Conservation (phyloP, 345 rosid species). For the Gynandropsis gynandra region DNA sequence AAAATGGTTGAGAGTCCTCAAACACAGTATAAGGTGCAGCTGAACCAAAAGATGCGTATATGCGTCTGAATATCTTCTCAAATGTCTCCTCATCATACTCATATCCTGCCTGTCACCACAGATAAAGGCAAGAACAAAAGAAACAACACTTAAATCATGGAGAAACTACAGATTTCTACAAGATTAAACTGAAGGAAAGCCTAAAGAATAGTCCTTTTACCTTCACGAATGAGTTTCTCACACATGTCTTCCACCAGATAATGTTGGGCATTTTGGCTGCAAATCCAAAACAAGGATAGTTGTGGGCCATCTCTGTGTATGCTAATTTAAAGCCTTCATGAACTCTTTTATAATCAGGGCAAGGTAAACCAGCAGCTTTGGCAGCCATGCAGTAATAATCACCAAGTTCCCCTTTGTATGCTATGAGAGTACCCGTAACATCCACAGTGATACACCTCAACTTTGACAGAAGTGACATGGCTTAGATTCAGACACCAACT, state of each 20-base stretch:
- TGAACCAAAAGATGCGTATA: slow-evolving; percentile 90
- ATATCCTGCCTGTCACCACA: slow-evolving; percentile 71
- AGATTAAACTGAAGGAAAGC: background rate
- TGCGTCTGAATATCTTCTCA: slow-evolving; percentile 75
- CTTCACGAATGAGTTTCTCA: slow-evolving; percentile 71
- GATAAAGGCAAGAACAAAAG: slow-evolving; percentile 5
- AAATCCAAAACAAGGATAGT: slow-evolving; percentile 87
- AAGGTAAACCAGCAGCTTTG: slow-evolving; percentile 79
- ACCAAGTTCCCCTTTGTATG: slow-evolving; percentile 97
- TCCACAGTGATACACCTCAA: slow-evolving; percentile 81
- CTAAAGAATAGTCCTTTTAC: slow-evolving; percentile 28
- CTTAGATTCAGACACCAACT: slow-evolving; percentile 14
- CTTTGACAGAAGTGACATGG: slow-evolving; percentile 61
- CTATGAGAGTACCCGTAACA: slow-evolving; percentile 94
- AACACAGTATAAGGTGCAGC: slow-evolving; percentile 82
- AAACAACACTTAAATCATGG: background rate
- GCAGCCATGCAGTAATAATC: slow-evolving; percentile 99
- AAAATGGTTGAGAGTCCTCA: slow-evolving; percentile 70
- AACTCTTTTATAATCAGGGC: slow-evolving; percentile 87
- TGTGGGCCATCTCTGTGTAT: slow-evolving; percentile 75
- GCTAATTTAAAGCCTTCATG: slow-evolving; percentile 92
- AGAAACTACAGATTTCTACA: background rate
- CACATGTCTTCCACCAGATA: slow-evolving; percentile 92
- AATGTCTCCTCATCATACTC: slow-evolving; percentile 87
- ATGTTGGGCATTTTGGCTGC: slow-evolving; percentile 81